Percentiles rank a stretch among this genome's conserved stretches.
Conservation (phyloP, 129 eudicot species). For the Cynara cardunculus region DNA sequence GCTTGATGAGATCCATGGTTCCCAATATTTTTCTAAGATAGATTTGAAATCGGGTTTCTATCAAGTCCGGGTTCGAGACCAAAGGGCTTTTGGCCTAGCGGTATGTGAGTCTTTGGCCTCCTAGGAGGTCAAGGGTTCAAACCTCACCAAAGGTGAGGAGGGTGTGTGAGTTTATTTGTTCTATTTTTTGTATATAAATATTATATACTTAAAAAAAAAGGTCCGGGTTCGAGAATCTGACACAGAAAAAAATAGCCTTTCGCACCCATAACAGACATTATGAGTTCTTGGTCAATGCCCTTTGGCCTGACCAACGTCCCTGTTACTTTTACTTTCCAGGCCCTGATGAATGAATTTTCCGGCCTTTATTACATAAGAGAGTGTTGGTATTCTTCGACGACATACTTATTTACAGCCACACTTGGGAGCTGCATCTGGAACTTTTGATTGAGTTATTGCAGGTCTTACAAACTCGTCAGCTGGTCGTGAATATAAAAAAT, state of each 20-base stretch:
- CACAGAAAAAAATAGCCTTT: not conserved
- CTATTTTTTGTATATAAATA: too few relatives aligned
- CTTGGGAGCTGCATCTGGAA: not conserved
- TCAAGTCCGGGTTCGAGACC: too few relatives aligned
- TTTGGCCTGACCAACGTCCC: not conserved
- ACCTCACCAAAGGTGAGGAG: too few relatives aligned
- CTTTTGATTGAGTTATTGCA: not conserved
- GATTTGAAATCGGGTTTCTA: not conserved
- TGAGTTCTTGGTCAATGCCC: not conserved
- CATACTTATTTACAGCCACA: not conserved
- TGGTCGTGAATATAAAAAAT: not conserved
- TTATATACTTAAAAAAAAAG: too few relatives aligned
- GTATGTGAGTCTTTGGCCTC: too few relatives aligned
- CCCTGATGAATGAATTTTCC: not conserved
- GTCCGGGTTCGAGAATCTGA: not conserved
- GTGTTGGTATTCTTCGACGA: not conserved
- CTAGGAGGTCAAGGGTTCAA: too few relatives aligned
- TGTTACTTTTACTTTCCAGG: not conserved
- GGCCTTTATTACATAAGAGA: not conserved
- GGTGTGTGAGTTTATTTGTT: too few relatives aligned
- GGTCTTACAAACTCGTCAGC: not conserved
- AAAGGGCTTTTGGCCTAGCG: too few relatives aligned
- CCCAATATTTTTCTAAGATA: not conserved
- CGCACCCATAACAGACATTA: not conserved
- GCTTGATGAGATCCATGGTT: not conserved